Evolutionary conservation across 2,329 filamentous ascomycete species (phyloP), one percentile per base, ranked within the genome.

Genomic region (Ophiosphaerella herpotricha): DNA sequence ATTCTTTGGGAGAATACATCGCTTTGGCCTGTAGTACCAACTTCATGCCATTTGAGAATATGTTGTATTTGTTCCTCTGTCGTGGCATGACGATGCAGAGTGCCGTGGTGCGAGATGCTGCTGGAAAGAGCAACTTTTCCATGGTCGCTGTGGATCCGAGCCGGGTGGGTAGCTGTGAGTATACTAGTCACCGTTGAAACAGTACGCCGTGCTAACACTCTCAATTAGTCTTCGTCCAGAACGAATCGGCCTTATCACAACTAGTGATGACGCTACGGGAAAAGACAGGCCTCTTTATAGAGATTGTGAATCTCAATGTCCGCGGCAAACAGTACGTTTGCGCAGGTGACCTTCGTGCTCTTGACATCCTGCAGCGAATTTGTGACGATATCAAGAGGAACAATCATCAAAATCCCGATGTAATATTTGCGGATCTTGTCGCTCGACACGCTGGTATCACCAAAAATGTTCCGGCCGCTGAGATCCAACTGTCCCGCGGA

Each of bases 301-400:
- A 63, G 44, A 60, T 61, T 31, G 60, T 63, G 32, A 63, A 63
- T 45, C 57, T 54, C 58, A 63, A 63, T 42, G 54, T 61, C 34
- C 37, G 32, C 5, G 33, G 48, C 23, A 50, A 48, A 33, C 60
- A 63, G 40, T 63, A 63, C 40, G 73, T 76, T 34, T 74, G 71
- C 37, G 71, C 74, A 2, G 74, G 72, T 21, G 66, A 69, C 4
- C 41, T 58, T 1, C 47, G 50, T 7, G 50, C 50, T 29, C 43
- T 61, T 23, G 46, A 55, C 13, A 43, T 37, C 14, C 48, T 63
- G 13, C 56, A 49, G 4, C 46, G 44, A 5, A 43, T 63, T 16
- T 55, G 59, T 37, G 52, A 58, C 38, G 35, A 43, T 32, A 46
- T 42, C 14, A 29, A 29, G 26, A 29, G 8, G 16, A 23, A 12